Base-by-base conservation (phyloP, 1,284 basidiomycete species). In the Puccinia horiana region DNA sequence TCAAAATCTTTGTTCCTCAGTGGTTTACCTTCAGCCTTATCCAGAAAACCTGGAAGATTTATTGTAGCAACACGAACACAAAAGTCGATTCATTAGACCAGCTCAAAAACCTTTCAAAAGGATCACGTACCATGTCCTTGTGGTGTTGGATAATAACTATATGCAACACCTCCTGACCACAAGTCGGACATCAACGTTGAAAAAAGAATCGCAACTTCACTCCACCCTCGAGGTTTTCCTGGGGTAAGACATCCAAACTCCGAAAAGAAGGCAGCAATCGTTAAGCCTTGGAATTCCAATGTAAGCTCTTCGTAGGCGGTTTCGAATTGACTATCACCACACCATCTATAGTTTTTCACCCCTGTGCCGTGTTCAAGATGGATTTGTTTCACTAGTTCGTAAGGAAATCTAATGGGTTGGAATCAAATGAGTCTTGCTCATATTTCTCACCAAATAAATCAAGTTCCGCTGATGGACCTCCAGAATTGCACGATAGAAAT, bases 381-480 rank as follows among this genome's bases (percentile, higher is more conserved):
- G 29, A 76, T 16, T 42, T 52, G 56, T 2, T 65, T 40, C 4
- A 40, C 12, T 65, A 40, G 16, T 37, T 44, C 52, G 72, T 32
- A 29, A 58, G 16, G 35, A 1, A 42, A 20, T 47, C 23, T 20
- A 23, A 61, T 3, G 29, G 37, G 9, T 18, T 26, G 12, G 49
- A 56, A n/a, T 29, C 26, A 35, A 23, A 9, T 61, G 56, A 44
- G 35, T 47, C 23, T 32, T 37, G 18, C 35, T 18, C 29, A 47
- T 29, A 18, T 12, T 14, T 61, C 56, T 54, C 75, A 67, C 81
- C 81, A 77, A 56, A 82, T n/a, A 82, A 29, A 42, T 82, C 81
- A 16, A 82, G 23, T 54, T 56, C 65, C 29, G 35, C 47, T 47
- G 73, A 49, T 52, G 58, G 54, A 35, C 40, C 61, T 12, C 77